Percentiles rank a stretch among this genome's conserved stretches.
Evolutionary conservation across 2,329 filamentous ascomycete genomes (phyloP).

Genomic region (Trichoderma polysporum): DNA sequence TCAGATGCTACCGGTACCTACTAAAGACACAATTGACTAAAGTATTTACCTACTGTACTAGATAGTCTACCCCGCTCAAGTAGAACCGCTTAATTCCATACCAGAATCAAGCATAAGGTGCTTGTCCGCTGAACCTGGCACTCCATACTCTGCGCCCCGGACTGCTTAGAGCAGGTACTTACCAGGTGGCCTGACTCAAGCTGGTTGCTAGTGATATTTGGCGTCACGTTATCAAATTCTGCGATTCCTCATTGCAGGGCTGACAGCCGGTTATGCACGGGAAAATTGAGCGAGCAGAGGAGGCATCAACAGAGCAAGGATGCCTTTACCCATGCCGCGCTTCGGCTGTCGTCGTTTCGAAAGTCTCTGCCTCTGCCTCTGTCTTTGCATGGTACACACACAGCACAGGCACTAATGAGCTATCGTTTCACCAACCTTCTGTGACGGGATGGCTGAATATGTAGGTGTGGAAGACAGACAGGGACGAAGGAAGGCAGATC

Average conservation of each 20-base stretch:
- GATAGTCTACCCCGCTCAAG: too few species aligned
- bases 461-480: neutral
- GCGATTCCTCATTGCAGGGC: neutral
- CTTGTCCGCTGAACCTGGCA: neutral
- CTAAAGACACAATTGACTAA: neutral
- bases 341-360: slow-evolving; percentile 9
- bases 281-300: neutral
- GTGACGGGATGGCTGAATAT: neutral
- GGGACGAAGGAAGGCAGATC: neutral
- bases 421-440: slow-evolving; percentile 1
- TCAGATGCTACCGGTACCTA: neutral
- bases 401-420: neutral
- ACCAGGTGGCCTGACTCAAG: slow-evolving; percentile 8
- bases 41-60: too few species aligned
- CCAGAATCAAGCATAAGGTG: neutral
- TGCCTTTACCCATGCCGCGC: neutral
- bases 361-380: neutral
- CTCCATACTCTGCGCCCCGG: neutral
- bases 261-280: slow-evolving; percentile 9
- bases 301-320: neutral
- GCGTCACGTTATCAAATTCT: slow-evolving; percentile 3
- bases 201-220: neutral
- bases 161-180: neutral
- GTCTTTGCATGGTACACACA: neutral
- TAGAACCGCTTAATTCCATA: slow-evolving; percentile 12